Evolutionary conservation across 345 rosid species (phyloP), one percentile per base, ranked within the genome.

Genomic region (Eucalyptus decipiens): DNA sequence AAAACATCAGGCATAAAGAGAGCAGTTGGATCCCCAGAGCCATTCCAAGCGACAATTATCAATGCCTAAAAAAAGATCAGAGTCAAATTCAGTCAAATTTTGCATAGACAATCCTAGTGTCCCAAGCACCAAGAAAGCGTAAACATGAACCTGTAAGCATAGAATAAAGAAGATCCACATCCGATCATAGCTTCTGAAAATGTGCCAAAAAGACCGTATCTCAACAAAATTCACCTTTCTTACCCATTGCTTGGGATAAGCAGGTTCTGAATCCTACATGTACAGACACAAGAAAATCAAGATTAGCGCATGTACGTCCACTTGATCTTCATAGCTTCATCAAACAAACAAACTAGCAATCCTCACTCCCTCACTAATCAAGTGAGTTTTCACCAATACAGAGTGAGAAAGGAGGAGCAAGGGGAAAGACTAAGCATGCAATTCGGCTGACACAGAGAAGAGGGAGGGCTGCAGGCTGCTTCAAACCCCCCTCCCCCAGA

Each of bases 211-310:
- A 37, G 99, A 92, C 56, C 99, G 97, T 89, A 98, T 97, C 93
- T 98, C 99, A 89, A 98, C 99, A 90, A 98, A 97, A 91, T 98
- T 97, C 89, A 95, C 99, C 91, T 98, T 98, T 50, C 99, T 97
- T 87, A 95, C 95, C 99, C 99, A 96, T 69, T 94, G 93, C 91
- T 96, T 95, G 88, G 88, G 91, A 80, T 87, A 90, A 88, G 92
- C 86, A 88, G 97, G 95, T 90, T 96, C 96, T 86, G 92, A 91
- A 50, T 98, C 98, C 99, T 98, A 92, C 67, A 93, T 18, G 18
- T 30, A 42, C 2, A 2, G 11, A 87, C 50, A 86, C 17, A 62
- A 30, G 17, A 30, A 28, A 62, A 62, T 62, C 17, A 62, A 62
- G 69, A 62, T 62, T 62, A 62, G 32, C 18, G 4, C 69, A 62